These are phyloP conservation scores for Exophiala phaeomuriformis DNA, from an alignment of 2,329 filamentous ascomycete species.

Conservation along the genomic window DNA sequence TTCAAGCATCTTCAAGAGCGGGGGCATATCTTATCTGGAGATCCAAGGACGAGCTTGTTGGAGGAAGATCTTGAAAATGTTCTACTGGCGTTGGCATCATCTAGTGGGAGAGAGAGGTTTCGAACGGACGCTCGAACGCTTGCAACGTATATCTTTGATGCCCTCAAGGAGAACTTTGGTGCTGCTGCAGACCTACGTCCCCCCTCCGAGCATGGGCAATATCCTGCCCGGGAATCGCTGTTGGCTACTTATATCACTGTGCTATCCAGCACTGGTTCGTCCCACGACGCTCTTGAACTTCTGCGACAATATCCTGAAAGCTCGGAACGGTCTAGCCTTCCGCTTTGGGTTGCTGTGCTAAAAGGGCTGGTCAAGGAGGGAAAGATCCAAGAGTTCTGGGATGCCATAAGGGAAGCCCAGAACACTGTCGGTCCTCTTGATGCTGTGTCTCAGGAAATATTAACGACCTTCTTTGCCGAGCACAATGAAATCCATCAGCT, in stretches of 20 bases:
- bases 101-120: conserved; percentile 21
- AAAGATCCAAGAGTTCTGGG: conserved; percentile 36
- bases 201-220: conserved; percentile 2
- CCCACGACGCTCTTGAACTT: conserved; percentile 47
- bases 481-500: conserved; percentile 53
- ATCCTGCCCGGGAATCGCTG: conserved; percentile 23
- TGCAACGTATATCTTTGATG: conserved; percentile 18
- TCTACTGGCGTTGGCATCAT: conserved; percentile 33
- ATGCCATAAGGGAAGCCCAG: conserved; percentile 23
- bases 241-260: conserved; percentile 40
- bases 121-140: conserved; percentile 21
- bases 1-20: conserved; percentile 52
- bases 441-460: conserved; percentile 38
- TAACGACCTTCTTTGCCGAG: conserved; percentile 58
- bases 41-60: conserved; percentile 35
- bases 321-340: conserved; percentile 27
- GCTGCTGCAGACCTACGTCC: conserved; percentile 1
- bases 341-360: conserved; percentile 52
- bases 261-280: conserved; percentile 49
- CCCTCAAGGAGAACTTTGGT: conserved; percentile 15
- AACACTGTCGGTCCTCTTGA: conserved; percentile 33
- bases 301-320: conserved; percentile 38
- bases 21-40: conserved; percentile 26
- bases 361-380: conserved; percentile 46
- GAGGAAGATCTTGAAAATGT: conserved; percentile 36